Percentiles rank a stretch among this genome's conserved stretches.
These are phyloP conservation scores for Whalleya microplaca DNA, from an alignment of 2,329 filamentous ascomycete species.

Conservation along the genomic window DNA sequence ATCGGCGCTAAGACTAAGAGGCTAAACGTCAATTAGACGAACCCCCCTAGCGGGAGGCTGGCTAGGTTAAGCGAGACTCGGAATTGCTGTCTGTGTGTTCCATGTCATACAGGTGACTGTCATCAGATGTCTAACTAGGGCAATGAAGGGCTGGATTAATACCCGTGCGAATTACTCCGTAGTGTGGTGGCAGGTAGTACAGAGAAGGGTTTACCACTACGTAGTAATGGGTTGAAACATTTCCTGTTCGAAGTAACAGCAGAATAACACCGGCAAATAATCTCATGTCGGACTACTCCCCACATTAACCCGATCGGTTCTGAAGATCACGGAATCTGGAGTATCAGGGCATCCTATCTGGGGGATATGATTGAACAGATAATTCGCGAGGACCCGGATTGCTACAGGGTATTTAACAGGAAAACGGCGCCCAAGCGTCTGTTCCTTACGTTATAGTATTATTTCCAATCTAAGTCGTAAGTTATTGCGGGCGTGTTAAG, in stretches of 20 bases:
- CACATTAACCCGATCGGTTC: background rate
- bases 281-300: background rate
- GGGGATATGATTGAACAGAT: background rate
- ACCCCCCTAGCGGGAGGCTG: too few species aligned
- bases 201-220: background rate
- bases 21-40: too few species aligned
- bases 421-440: background rate
- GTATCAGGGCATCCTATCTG: background rate
- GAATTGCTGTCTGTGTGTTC: too few species aligned
- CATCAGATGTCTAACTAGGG: too few species aligned
- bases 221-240: slow-evolving; percentile 18
- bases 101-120: too few species aligned
- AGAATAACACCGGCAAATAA: slow-evolving; percentile 3
- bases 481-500: background rate
- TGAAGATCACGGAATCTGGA: background rate
- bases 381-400: too few species aligned
- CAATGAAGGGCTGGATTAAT: too few species aligned
- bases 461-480: background rate
- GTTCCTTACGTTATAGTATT: background rate
- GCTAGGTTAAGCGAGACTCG: too few species aligned
- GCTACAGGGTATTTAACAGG: background rate
- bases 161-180: too few species aligned
- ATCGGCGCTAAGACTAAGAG: too few species aligned
- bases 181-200: too few species aligned
- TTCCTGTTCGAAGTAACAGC: slow-evolving; percentile 17